Evolutionary conservation across 805 yeast species (phyloP).

Genomic region (Candida verbasci): DNA sequence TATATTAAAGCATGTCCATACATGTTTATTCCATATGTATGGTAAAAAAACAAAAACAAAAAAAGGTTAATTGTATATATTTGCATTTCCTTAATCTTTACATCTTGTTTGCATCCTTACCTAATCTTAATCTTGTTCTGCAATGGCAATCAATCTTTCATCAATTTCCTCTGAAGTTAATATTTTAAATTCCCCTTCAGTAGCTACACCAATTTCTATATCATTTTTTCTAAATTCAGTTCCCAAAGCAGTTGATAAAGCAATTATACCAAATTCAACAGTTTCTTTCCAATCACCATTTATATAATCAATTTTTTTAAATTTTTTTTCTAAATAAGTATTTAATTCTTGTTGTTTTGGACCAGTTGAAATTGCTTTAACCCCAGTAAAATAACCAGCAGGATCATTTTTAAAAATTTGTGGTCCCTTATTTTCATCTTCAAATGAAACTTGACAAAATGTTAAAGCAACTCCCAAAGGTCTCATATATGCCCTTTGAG

Average conservation of each 20-base stretch:
- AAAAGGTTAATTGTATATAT: not conserved
- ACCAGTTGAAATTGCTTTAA: conserved; percentile 90
- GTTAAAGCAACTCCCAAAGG: conserved; percentile 94
- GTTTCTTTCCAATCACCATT: conserved; percentile 85
- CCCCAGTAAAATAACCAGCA: conserved; percentile 91
- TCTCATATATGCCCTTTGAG: conserved; percentile 98
- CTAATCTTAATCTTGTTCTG: conserved; percentile 89
- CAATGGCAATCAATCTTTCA: conserved; percentile 88
- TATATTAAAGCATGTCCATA: conserved; percentile 88
- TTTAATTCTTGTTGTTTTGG: conserved; percentile 96
- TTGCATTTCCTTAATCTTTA: too few species aligned
- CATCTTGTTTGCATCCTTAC: too few species aligned
- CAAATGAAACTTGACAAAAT: conserved; percentile 61
- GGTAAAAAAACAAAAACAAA: conserved; percentile 27
- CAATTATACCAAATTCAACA: conserved; percentile 84
- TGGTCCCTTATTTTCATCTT: conserved; percentile 88
- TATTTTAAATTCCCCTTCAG: conserved; percentile 63
- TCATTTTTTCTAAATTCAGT: conserved; percentile 94
- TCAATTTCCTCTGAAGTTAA: conserved; percentile 87
- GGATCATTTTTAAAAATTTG: conserved; percentile 91
- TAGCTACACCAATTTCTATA: conserved; percentile 88
- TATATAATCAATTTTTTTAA: conserved; percentile 62
- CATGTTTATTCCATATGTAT: conserved; percentile 83
- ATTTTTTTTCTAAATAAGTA: conserved; percentile 84
- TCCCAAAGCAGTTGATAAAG: conserved; percentile 80